phyloP scores from a whole-genome alignment of 78 protist species.

The Planoprotostelium fungivorum region DNA sequence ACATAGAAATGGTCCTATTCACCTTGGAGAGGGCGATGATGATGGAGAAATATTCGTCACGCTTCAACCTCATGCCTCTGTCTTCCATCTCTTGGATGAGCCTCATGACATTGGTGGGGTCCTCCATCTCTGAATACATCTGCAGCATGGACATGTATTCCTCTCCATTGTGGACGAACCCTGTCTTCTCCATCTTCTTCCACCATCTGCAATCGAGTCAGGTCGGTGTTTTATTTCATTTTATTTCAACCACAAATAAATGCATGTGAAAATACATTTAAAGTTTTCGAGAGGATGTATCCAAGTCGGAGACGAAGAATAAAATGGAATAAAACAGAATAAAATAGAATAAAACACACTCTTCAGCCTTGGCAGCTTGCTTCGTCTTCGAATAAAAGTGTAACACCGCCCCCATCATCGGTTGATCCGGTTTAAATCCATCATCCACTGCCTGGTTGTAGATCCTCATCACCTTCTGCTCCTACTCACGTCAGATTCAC shows the following conservation, averaged over 20 bases:
- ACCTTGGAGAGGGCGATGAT: not conserved
- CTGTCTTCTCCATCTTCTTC: not conserved
- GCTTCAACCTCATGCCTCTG: not conserved
- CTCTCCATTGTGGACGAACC: not conserved
- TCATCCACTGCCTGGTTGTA: not conserved
- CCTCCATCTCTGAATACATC: not conserved
- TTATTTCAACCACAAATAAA: not conserved
- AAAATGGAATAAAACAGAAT: too few relatives aligned
- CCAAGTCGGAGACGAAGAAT: too few relatives aligned
- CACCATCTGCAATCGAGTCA: not conserved
- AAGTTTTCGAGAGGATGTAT: too few relatives aligned
- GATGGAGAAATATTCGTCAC: not conserved
- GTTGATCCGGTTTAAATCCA: not conserved
- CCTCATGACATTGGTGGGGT: not conserved
- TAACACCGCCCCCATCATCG: not conserved
- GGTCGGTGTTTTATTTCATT: not conserved
- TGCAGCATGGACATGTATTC: not conserved
- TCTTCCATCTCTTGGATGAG: not conserved
- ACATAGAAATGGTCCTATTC: not conserved
- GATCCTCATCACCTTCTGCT: not conserved
- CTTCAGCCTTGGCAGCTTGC: not conserved
- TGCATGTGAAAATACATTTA: not conserved
- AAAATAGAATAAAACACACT: not conserved
- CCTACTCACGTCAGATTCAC: not conserved
- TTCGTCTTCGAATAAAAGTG: not conserved